These are phyloP conservation scores for Xylaria sp. DNA, from an alignment of 2,329 filamentous ascomycete genomes.

Conservation along the genomic window DNA sequence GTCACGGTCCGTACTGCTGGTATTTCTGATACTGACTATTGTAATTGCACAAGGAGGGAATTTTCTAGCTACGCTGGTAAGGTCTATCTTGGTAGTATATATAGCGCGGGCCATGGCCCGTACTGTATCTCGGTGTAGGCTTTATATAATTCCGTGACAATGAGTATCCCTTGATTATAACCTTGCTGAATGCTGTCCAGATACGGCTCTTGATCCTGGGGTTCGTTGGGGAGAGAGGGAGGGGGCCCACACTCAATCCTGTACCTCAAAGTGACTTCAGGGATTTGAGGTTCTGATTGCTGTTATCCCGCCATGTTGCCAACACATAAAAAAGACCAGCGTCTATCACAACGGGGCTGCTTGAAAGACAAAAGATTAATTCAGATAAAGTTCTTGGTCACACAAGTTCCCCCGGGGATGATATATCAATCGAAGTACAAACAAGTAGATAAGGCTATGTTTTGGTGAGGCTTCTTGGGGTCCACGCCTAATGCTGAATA, in stretches of 20 bases:
- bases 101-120: too few species aligned
- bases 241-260: too few species aligned
- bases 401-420: background rate
- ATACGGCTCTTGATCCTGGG: background rate
- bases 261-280: background rate
- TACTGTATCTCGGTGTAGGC: too few species aligned
- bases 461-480: background rate
- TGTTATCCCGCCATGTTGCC: background rate
- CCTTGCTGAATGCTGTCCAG: background rate
- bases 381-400: slow-evolving; percentile 7
- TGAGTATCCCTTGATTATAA: background rate
- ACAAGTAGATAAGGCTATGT: background rate
- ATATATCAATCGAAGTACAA: background rate
- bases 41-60: too few species aligned
- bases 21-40: too few species aligned
- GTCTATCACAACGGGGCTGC: too few species aligned
- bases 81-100: too few species aligned
- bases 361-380: background rate
- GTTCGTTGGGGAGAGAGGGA: too few species aligned
- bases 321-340: background rate
- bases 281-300: background rate
- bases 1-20: too few species aligned
- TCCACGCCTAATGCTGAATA: background rate
- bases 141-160: too few species aligned
- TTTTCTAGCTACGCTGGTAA: too few species aligned